These are phyloP conservation scores for Powellomyces hirtus DNA, from an alignment of 192 early-diverging fungal species.

Conservation along the genomic window DNA sequence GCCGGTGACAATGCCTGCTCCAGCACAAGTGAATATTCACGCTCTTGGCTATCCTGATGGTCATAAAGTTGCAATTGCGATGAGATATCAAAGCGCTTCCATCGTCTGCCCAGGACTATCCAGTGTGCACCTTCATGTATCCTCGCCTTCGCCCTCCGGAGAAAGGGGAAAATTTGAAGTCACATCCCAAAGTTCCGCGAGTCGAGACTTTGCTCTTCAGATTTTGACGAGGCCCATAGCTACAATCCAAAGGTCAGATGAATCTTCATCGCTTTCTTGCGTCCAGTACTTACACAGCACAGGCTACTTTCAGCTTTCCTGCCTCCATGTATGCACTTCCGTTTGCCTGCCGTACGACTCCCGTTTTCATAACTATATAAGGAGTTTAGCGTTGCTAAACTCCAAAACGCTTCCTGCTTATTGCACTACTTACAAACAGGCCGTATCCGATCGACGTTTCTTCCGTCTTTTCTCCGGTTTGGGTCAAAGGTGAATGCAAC, in stretches of 20 bases:
- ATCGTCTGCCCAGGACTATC: no score
- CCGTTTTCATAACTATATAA: conserved; percentile 60
- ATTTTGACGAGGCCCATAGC: conserved; percentile 70
- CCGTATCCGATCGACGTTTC: conserved; percentile 35
- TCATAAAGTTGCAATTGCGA: neutral
- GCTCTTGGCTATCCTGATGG: conserved; percentile 45
- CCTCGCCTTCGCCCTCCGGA: conserved; percentile 54
- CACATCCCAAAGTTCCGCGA: conserved; percentile 63
- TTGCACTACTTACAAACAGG: conserved; percentile 33
- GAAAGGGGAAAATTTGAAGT: conserved; percentile 77
- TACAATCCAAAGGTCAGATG: conserved; percentile 16
- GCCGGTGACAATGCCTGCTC: conserved; percentile 69
- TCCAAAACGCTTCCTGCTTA: neutral
- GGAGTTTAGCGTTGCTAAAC: neutral
- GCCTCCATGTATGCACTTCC: conserved; percentile 76
- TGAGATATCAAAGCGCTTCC: neutral
- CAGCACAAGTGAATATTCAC: conserved; percentile 59
- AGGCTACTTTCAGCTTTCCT: conserved; percentile 69
- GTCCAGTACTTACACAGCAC: conserved; percentile 72
- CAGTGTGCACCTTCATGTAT: conserved; percentile 43
- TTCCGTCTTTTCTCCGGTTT: conserved; percentile 26
- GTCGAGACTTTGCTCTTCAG: conserved; percentile 48
- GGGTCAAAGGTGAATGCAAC: conserved; percentile 8
- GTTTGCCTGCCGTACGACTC: conserved; percentile 69
- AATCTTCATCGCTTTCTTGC: no score